Evolutionary conservation across 768 basidiomycete species (phyloP).

Genomic region (Cyclocybe aegerita): DNA sequence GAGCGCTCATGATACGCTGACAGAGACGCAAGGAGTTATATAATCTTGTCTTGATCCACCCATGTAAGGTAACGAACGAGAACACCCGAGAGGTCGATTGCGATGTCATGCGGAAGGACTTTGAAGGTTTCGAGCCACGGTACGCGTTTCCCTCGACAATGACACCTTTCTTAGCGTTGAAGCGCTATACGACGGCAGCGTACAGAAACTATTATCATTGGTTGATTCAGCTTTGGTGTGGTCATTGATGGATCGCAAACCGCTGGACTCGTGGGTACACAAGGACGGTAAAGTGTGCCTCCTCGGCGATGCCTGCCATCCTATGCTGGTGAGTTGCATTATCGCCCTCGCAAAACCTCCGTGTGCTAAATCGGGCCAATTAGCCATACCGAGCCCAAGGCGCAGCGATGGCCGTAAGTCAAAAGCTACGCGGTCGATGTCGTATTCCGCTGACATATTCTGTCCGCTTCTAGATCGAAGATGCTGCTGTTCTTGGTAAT

Average conservation of each 20-base stretch:
- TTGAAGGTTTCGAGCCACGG: constrained; percentile 49
- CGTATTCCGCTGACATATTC: neutral
- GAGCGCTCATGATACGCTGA: neutral
- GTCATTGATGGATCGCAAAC: constrained; percentile 47
- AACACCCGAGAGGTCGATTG: constrained; percentile 39
- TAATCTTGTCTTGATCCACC: constrained; percentile 45
- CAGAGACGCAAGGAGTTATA: constrained; percentile 40
- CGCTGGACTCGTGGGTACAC: constrained; percentile 50
- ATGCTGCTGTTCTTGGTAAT: constrained; percentile 40
- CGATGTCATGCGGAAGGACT: constrained; percentile 49
- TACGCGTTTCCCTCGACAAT: constrained; percentile 10
- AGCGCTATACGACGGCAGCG: constrained; percentile 19
- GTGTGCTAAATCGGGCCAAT: neutral
- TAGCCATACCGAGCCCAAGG: constrained; percentile 54
- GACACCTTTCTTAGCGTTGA: neutral
- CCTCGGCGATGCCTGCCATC: constrained; percentile 54
- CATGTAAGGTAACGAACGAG: constrained; percentile 36
- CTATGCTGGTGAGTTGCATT: constrained; percentile 26
- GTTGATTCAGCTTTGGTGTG: constrained; percentile 44
- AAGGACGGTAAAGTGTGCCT: constrained; percentile 37
- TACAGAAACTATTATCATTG: constrained; percentile 45
- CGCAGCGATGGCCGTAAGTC: constrained; percentile 45
- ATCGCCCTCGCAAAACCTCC: neutral
- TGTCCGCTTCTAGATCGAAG: constrained; percentile 17
- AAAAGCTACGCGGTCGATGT: neutral